phyloP scores from a whole-genome alignment of 2,329 filamentous ascomycete species.

The Cercospora beticola region DNA sequence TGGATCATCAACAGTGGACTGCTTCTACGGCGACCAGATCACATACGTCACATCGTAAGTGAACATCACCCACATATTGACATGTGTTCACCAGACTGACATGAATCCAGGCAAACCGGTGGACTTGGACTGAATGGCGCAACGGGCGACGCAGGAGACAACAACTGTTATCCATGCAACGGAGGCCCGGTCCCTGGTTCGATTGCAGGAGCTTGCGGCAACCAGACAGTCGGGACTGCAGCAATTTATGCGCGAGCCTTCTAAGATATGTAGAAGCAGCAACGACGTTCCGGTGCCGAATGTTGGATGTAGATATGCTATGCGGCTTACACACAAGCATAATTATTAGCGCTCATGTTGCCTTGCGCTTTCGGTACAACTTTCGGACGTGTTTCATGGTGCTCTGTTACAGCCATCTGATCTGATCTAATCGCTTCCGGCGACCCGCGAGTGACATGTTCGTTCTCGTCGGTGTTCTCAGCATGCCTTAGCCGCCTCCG shows the following conservation, averaged over 20 bases:
- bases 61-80: background rate
- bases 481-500: background rate
- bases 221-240: constrained; percentile 29
- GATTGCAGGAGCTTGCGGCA: constrained; percentile 31
- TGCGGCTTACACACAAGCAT: background rate
- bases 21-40: constrained; percentile 33
- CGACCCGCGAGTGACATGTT: background rate
- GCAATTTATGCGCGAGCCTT: constrained; percentile 34
- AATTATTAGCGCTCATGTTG: background rate
- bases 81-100: background rate
- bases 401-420: background rate
- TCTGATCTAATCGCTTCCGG: background rate
- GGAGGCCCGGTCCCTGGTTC: constrained; percentile 20
- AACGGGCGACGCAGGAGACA: constrained; percentile 27
- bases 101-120: constrained; percentile 1
- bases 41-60: constrained; percentile 30
- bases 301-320: constrained; percentile 5
- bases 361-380: background rate
- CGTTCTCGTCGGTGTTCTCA: background rate
- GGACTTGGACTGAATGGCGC: constrained; percentile 7
- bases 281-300: background rate
- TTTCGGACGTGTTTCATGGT: background rate
- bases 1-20: constrained; percentile 28
- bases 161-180: constrained; percentile 33
- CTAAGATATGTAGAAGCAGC: constrained; percentile 4